Conservation (phyloP, 2,329 filamentous ascomycete species). For the Fusarium zealandicum region DNA sequence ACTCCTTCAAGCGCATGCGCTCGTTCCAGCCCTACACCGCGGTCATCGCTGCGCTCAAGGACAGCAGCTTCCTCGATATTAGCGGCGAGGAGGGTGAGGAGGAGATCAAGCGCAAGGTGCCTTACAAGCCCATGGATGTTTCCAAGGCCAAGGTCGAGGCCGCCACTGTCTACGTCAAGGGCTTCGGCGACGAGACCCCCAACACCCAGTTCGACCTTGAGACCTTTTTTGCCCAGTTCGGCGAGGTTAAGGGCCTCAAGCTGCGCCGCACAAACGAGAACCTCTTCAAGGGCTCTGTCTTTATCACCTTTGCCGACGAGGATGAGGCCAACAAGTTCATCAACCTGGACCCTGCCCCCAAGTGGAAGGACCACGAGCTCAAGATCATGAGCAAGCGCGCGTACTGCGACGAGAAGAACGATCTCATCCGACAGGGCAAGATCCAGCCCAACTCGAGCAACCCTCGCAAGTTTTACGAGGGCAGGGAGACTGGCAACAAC, state of each 20-base stretch:
- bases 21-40: conserved; percentile 88
- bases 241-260: conserved; percentile 81
- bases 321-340: conserved; percentile 84
- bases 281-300: conserved; percentile 94
- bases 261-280: conserved; percentile 78
- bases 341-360: conserved; percentile 78
- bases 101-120: conserved; percentile 76
- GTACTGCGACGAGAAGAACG: conserved; percentile 81
- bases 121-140: conserved; percentile 66
- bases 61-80: conserved; percentile 76
- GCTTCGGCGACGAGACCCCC: conserved; percentile 84
- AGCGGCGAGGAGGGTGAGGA: conserved; percentile 76
- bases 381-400: conserved; percentile 86
- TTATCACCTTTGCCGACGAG: conserved; percentile 87
- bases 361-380: conserved; percentile 82
- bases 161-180: conserved; percentile 89
- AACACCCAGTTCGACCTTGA: conserved; percentile 94
- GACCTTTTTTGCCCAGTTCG: conserved; percentile 84
- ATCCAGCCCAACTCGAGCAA: conserved; percentile 63
- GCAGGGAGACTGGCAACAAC: conserved; percentile 47
- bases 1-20: conserved; percentile 94
- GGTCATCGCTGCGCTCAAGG: conserved; percentile 82
- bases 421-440: conserved; percentile 74
- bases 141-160: conserved; percentile 72
- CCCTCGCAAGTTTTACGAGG: conserved; percentile 58